Conservation (phyloP, 768 basidiomycete species). For the Leucocoprinus leucothites region DNA sequence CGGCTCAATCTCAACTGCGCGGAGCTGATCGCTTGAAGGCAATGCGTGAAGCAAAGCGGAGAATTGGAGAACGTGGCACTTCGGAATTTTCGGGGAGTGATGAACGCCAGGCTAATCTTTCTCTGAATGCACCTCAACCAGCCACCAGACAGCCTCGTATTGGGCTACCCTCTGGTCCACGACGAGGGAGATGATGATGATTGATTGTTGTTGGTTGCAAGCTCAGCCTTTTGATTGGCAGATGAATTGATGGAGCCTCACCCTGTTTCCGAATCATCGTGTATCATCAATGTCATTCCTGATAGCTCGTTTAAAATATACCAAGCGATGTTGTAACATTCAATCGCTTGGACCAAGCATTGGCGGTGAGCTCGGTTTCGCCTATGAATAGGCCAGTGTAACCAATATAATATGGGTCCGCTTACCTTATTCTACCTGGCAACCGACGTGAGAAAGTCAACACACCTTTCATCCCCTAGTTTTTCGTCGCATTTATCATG, state of each 20-base stretch:
- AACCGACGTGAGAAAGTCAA: background rate
- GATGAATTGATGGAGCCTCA: background rate
- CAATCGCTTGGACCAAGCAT: slow-evolving; percentile 1
- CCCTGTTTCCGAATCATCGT: background rate
- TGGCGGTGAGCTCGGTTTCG: background rate
- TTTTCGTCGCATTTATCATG: no score
- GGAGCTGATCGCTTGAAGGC: slow-evolving; percentile 47
- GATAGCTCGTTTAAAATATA: background rate
- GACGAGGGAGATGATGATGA: slow-evolving; percentile 16
- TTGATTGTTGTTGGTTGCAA: background rate
- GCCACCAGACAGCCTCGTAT: slow-evolving; percentile 21
- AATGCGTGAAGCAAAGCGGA: slow-evolving; percentile 47
- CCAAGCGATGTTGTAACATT: background rate
- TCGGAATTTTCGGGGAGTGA: background rate
- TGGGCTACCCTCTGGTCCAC: slow-evolving; percentile 33
- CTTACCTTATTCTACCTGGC: background rate
- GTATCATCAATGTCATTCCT: background rate
- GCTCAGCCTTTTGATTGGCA: slow-evolving; percentile 5
- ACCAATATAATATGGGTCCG: background rate
- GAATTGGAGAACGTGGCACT: slow-evolving; percentile 11
- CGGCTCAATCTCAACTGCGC: slow-evolving; percentile 6
- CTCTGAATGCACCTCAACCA: slow-evolving; percentile 9
- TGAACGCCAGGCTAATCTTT: background rate
- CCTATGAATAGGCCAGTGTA: background rate
- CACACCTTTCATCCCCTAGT: no score